These are phyloP conservation scores for Eragrostis tef DNA, from an alignment of 202 grass and related monocot species.

Conservation along the genomic window DNA sequence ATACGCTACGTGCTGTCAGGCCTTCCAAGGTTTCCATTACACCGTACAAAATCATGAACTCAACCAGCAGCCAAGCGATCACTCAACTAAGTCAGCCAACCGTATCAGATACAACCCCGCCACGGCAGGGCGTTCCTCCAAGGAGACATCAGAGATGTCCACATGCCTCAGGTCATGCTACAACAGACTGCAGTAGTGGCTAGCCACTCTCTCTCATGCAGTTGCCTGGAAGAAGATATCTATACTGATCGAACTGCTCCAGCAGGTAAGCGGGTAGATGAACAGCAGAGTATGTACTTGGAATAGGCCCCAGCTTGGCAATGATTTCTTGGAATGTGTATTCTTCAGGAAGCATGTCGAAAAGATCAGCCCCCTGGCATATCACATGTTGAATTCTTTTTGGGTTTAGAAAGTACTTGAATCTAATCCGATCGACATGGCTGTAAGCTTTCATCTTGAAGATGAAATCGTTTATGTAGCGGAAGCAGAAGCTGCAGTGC, in stretches of 20 bases:
- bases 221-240: constrained; percentile 79
- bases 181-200: constrained; percentile 11
- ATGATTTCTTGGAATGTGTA: constrained; percentile 93
- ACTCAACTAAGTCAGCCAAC: constrained; percentile 57
- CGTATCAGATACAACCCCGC: constrained; percentile 44
- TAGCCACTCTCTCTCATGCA: constrained; percentile 78
- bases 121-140: constrained; percentile 37
- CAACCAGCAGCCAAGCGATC: constrained; percentile 40
- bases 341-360: constrained; percentile 93
- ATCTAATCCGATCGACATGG: constrained; percentile 78
- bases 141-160: not conserved
- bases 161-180: constrained; percentile 18
- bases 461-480: constrained; percentile 70
- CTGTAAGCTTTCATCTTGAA: constrained; percentile 97
- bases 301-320: constrained; percentile 80
- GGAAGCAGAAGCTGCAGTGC: constrained; percentile 95
- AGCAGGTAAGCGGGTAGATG: constrained; percentile 74
- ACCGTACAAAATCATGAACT: constrained; percentile 50
- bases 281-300: constrained; percentile 74
- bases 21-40: constrained; percentile 43
- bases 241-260: constrained; percentile 67
- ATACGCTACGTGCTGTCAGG: constrained; percentile 52
- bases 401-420: constrained; percentile 68
- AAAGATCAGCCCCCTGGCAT: constrained; percentile 74
- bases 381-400: constrained; percentile 87